phyloP scores from a whole-genome alignment of 2,329 filamentous ascomycete species.

The Monilinia fructigena region DNA sequence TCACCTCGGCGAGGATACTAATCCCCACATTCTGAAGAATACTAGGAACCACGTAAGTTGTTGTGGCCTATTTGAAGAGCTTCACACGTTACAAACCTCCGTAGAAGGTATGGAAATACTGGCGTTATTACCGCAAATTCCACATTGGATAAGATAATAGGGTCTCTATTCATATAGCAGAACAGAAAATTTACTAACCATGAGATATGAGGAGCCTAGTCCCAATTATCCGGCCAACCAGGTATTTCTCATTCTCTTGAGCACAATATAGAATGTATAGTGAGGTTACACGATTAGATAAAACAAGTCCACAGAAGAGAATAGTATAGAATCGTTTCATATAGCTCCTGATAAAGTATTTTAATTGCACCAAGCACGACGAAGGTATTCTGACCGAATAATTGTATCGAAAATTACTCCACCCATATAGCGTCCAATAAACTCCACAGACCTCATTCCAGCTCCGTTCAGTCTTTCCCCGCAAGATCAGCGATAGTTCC shows the following conservation, averaged over 20 bases:
- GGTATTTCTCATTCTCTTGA: neutral
- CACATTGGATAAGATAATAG: neutral
- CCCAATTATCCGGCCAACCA: neutral
- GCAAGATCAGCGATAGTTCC: conserved; percentile 40
- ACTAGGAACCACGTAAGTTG: neutral
- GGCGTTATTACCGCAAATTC: neutral
- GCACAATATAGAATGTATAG: neutral
- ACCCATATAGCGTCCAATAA: neutral
- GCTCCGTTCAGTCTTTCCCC: conserved; percentile 14
- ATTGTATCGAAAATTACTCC: neutral
- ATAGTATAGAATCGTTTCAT: neutral
- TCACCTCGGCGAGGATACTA: neutral
- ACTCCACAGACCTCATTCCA: neutral
- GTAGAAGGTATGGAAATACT: neutral
- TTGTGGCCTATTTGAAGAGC: too few relatives aligned
- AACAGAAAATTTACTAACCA: neutral
- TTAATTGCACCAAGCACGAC: neutral
- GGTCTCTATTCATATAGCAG: neutral
- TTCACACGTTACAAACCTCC: neutral
- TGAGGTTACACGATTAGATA: neutral
- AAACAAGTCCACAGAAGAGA: neutral
- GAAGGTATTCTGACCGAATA: neutral
- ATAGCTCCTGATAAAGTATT: neutral
- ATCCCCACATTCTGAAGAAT: neutral
- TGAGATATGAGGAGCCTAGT: neutral